Conservation (phyloP, 306 rosid species). For the Begonia fuchsioides region DNA sequence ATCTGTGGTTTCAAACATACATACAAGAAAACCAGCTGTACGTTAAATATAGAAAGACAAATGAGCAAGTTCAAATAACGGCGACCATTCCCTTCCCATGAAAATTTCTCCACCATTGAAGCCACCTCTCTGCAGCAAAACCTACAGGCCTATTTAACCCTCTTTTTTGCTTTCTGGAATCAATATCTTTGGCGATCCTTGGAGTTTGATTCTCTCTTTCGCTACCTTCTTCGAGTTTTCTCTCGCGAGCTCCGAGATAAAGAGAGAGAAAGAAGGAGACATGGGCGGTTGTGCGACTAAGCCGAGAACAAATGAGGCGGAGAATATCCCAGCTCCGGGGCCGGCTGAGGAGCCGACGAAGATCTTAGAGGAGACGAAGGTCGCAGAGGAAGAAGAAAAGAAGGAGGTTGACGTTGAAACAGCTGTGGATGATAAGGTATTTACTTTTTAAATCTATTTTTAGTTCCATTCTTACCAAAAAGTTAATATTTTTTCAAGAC, state of each 20-base stretch:
- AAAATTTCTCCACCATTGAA: not conserved
- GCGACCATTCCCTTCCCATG: not conserved
- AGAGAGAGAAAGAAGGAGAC: not conserved
- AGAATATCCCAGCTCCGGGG: not conserved
- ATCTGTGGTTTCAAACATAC: no score
- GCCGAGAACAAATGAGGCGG: constrained; percentile 3
- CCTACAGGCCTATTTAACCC: not conserved
- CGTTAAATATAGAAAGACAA: no score
- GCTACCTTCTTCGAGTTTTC: not conserved
- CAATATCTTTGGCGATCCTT: not conserved
- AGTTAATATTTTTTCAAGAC: no score
- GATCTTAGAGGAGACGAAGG: constrained; percentile 1
- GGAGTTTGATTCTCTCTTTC: not conserved
- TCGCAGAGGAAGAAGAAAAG: not conserved
- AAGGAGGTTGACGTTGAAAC: not conserved
- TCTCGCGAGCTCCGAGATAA: not conserved
- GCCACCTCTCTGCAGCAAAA: not conserved
- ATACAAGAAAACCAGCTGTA: no score
- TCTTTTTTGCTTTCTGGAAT: not conserved
- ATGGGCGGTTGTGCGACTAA: constrained; percentile 13
- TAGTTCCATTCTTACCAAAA: no score
- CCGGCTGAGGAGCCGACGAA: constrained; percentile 1
- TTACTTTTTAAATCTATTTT: not conserved
- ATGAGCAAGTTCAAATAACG: no score
- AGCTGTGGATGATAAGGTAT: constrained; percentile 1